Evolutionary conservation across 2,329 filamentous ascomycete genomes (phyloP).

Genomic region (Aspergillus brasiliensis): DNA sequence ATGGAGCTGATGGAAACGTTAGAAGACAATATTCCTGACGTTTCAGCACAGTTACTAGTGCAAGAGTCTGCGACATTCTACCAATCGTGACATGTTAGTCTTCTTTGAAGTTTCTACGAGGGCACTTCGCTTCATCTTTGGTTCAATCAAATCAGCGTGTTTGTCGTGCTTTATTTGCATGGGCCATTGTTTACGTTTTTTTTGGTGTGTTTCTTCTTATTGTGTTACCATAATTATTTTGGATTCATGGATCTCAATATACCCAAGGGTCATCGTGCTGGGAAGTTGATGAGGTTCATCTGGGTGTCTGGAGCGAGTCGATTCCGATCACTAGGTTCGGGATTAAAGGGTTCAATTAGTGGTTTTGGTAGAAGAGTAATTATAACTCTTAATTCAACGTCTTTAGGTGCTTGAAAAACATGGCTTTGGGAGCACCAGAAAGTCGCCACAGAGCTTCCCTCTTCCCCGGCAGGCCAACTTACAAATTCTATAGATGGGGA

Average conservation of each 20-base stretch:
- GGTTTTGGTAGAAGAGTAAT: neutral
- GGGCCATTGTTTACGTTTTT: neutral
- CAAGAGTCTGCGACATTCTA: constrained; percentile 47
- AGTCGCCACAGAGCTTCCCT: neutral
- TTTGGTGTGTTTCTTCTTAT: neutral
- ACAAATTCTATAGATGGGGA: neutral
- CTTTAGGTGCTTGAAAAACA: neutral
- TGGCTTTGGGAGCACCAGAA: neutral
- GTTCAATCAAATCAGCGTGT: constrained; percentile 1
- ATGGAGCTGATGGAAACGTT: constrained; percentile 79
- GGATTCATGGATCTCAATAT: constrained; percentile 11
- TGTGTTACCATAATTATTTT: constrained; percentile 2
- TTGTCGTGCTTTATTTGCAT: neutral
- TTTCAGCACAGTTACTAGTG: constrained; percentile 42
- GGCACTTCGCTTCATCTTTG: neutral
- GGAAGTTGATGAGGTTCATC: constrained; percentile 8
- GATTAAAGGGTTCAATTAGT: neutral
- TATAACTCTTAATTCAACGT: neutral
- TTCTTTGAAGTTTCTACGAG: neutral
- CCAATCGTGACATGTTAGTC: constrained; percentile 29
- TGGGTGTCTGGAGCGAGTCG: constrained; percentile 13
- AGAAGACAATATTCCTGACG: constrained; percentile 59
- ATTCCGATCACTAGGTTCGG: neutral
- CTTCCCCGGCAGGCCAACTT: neutral
- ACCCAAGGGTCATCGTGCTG: constrained; percentile 10